Conservation (phyloP, 2,329 filamentous ascomycete genomes). For the Colletotrichum lentis region DNA sequence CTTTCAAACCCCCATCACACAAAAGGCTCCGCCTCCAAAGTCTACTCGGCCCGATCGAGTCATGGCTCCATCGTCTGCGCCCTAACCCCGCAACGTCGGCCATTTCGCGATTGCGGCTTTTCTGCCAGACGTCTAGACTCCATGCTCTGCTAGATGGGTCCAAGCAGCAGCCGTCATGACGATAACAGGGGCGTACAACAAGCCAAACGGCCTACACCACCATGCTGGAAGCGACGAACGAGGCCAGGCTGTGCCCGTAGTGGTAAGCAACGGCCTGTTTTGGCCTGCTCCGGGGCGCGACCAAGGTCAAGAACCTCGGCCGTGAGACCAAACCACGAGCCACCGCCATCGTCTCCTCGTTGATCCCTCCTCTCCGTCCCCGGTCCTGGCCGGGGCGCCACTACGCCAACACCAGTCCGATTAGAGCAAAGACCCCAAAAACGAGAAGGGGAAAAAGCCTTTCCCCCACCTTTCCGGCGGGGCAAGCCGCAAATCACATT, state of each 20-base stretch:
- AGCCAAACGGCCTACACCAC: too few species aligned
- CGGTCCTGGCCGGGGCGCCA: background rate
- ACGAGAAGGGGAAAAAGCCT: background rate
- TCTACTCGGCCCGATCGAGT: background rate
- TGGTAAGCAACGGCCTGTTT: background rate
- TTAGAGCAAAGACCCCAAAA: background rate
- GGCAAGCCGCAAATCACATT: constrained; percentile 29
- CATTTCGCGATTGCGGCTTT: background rate
- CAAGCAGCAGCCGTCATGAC: background rate
- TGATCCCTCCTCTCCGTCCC: background rate
- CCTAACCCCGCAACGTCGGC: background rate
- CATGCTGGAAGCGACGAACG: background rate
- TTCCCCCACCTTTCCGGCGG: constrained; percentile 31
- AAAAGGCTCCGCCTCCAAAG: background rate
- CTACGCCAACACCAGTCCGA: constrained; percentile 3
- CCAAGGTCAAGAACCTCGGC: background rate
- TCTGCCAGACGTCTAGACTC: background rate
- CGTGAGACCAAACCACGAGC: background rate
- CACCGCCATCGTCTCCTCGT: background rate
- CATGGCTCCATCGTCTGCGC: background rate
- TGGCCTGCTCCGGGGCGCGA: background rate
- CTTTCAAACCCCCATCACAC: background rate
- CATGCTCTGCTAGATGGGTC: background rate
- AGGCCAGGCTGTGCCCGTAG: background rate
- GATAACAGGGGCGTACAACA: too few species aligned